These are phyloP conservation scores for Penicillium sp. DNA, from an alignment of 2,329 filamentous ascomycete genomes.

Conservation along the genomic window DNA sequence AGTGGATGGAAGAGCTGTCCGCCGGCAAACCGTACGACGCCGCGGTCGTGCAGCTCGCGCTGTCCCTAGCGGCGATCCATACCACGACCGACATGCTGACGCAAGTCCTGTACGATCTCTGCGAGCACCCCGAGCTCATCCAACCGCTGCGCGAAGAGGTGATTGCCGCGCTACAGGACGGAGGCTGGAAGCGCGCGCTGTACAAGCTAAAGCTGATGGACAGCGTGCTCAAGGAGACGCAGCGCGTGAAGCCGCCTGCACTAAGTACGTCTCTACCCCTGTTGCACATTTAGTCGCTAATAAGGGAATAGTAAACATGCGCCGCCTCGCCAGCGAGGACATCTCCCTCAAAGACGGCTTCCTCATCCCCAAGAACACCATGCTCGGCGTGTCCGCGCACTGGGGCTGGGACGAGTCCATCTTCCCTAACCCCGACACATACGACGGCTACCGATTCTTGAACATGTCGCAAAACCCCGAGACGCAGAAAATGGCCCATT, in stretches of 20 bases:
- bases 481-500: slow-evolving; percentile 40
- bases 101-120: slow-evolving; percentile 8
- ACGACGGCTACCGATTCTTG: slow-evolving; percentile 51
- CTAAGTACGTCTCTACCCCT: slow-evolving; percentile 14
- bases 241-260: slow-evolving; percentile 18
- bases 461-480: slow-evolving; percentile 32
- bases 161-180: background rate
- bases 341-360: slow-evolving; percentile 39
- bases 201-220: slow-evolving; percentile 18
- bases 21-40: slow-evolving; percentile 16
- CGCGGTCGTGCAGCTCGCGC: slow-evolving; percentile 15
- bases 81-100: slow-evolving; percentile 8
- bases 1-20: slow-evolving; percentile 17
- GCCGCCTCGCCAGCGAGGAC: slow-evolving; percentile 13
- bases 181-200: background rate
- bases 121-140: background rate
- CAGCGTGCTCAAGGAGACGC: slow-evolving; percentile 22
- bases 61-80: slow-evolving; percentile 18
- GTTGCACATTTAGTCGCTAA: background rate
- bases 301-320: slow-evolving; percentile 15
- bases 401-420: slow-evolving; percentile 32
- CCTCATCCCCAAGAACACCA: slow-evolving; percentile 43
- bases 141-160: background rate
- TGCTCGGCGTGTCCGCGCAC: slow-evolving; percentile 24
- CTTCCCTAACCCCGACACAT: slow-evolving; percentile 40